Conservation (phyloP, 208 protist genomes). For the Wallacemonas rigidus region DNA sequence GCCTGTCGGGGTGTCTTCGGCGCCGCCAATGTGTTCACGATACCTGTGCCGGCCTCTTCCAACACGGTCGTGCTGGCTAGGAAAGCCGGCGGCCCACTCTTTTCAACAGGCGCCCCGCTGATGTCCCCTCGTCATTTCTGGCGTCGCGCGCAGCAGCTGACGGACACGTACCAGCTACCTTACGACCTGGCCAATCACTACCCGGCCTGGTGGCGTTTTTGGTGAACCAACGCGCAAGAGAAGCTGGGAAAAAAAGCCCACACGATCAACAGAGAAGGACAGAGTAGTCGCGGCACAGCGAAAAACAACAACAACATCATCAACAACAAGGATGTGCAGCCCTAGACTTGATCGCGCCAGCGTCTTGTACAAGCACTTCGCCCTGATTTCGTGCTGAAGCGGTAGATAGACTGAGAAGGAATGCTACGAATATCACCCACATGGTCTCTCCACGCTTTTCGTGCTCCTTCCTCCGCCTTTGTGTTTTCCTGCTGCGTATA, state of each 20-base stretch:
- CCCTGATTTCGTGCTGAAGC: no score
- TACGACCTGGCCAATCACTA: conserved; percentile 75
- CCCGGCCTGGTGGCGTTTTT: conserved; percentile 84
- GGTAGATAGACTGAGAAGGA: no score
- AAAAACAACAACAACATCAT: background rate
- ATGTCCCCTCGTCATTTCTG: conserved; percentile 69
- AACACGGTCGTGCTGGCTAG: conserved; percentile 83
- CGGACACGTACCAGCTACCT: conserved; percentile 57
- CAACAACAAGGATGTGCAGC: background rate
- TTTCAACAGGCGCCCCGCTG: conserved; percentile 16
- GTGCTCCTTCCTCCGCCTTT: no score
- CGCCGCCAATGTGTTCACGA: conserved; percentile 56
- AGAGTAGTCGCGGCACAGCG: background rate
- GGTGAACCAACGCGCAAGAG: conserved; percentile 28
- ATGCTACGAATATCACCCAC: no score
- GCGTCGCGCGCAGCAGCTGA: conserved; percentile 53
- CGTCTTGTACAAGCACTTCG: no score
- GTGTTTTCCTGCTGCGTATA: no score
- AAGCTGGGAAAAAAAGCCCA: background rate
- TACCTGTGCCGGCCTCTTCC: conserved; percentile 59
- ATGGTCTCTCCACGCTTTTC: no score
- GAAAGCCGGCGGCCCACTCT: conserved; percentile 4
- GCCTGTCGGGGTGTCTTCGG: conserved; percentile 62
- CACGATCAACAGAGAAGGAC: background rate
- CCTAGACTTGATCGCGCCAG: no score